Conservation (phyloP, 352 stramenopile species). For the Saprolegnia parasitica region DNA sequence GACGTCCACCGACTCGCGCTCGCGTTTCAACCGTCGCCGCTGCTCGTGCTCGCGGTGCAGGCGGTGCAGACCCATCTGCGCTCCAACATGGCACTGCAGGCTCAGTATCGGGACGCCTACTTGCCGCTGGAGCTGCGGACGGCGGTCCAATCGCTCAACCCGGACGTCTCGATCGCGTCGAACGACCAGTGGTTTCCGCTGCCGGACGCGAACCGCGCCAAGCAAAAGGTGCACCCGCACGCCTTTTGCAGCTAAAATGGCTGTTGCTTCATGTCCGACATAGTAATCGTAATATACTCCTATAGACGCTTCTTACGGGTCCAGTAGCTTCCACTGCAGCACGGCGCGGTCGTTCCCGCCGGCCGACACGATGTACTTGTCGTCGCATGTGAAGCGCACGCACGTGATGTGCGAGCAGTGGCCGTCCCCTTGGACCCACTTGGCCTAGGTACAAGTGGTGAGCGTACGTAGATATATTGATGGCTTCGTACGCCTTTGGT, state of each 20-base stretch:
- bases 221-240: background rate
- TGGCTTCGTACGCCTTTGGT: constrained; percentile 30
- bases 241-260: background rate
- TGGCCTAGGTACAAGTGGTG: too few relatives aligned
- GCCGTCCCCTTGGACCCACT: constrained; percentile 32
- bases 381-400: constrained; percentile 55
- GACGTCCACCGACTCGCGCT: constrained; percentile 69
- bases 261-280: background rate
- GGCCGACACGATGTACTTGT: constrained; percentile 62
- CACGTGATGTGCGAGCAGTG: constrained; percentile 71
- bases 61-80: constrained; percentile 47
- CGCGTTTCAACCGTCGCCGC: constrained; percentile 52
- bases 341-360: constrained; percentile 68
- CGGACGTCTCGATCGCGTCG: constrained; percentile 40
- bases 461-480: background rate
- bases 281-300: background rate
- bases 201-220: background rate
- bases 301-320: background rate
- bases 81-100: constrained; percentile 17
- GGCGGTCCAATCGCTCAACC: constrained; percentile 68
- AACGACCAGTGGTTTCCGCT: constrained; percentile 22
- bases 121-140: constrained; percentile 60
- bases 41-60: constrained; percentile 70
- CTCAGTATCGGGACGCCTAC: constrained; percentile 42
- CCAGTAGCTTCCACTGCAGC: constrained; percentile 48